Percentiles rank a stretch among this genome's conserved stretches.
Conservation (phyloP, 805 yeast genomes). For the Pichia occidentalis region DNA sequence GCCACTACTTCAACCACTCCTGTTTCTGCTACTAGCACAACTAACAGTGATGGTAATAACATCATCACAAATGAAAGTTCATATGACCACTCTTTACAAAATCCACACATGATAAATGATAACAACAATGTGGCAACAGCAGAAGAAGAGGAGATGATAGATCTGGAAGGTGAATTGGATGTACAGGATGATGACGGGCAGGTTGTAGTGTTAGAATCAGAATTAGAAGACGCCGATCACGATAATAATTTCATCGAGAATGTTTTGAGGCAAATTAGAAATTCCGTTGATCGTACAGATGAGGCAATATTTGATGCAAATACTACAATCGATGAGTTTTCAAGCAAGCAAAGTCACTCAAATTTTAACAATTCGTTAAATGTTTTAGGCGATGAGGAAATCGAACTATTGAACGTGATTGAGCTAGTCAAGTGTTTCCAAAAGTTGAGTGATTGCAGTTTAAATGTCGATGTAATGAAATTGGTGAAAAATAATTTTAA, state of each 20-base stretch:
- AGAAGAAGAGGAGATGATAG: too few species aligned
- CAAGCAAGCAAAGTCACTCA: constrained; percentile 1
- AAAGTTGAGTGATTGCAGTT: constrained; percentile 19
- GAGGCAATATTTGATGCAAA: constrained; percentile 25
- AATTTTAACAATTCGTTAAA: neutral
- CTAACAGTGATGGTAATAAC: too few species aligned
- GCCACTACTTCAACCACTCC: too few species aligned
- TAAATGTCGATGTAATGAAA: neutral
- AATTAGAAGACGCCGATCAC: constrained; percentile 13
- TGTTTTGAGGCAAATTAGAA: constrained; percentile 24
- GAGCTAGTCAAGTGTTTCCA: constrained; percentile 26
- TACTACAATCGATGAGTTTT: constrained; percentile 22
- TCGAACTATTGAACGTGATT: constrained; percentile 23
- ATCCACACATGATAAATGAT: too few species aligned
- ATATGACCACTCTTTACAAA: too few species aligned
- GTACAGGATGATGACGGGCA: too few species aligned
- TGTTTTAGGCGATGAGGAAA: constrained; percentile 21
- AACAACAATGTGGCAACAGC: too few species aligned
- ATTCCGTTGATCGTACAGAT: constrained; percentile 23
- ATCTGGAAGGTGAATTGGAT: too few species aligned
- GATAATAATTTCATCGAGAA: constrained; percentile 20
- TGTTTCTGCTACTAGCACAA: too few species aligned
- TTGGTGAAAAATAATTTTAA: constrained; percentile 18
- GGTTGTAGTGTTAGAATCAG: too few species aligned
- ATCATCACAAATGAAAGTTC: too few species aligned